Evolutionary conservation across 805 yeast genomes (phyloP).

Genomic region (Candida dajiaensis): DNA sequence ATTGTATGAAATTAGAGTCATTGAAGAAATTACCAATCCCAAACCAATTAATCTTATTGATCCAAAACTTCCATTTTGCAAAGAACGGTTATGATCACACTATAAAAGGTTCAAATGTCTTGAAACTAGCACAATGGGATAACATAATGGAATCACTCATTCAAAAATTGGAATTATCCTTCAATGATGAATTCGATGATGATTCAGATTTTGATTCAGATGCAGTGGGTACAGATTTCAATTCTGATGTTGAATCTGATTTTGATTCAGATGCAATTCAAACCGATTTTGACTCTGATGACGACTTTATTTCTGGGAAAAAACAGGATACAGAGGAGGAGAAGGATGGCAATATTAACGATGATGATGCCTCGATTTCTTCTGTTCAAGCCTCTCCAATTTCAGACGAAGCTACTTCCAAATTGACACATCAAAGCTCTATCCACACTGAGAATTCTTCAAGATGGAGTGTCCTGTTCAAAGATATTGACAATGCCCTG

Average conservation of each 20-base stretch:
- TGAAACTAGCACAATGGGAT: conserved; percentile 17
- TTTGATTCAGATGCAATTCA: conserved; percentile 1
- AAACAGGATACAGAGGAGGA: too few relatives aligned
- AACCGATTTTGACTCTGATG: conserved; percentile 7
- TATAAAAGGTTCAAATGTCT: neutral
- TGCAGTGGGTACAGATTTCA: neutral
- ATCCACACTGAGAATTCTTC: neutral
- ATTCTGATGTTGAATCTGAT: conserved; percentile 5
- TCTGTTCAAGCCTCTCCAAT: conserved; percentile 2
- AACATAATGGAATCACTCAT: conserved; percentile 22
- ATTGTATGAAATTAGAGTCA: conserved; percentile 1
- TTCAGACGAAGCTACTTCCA: neutral
- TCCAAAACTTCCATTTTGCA: neutral
- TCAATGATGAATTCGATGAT: conserved; percentile 1
- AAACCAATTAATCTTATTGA: conserved; percentile 13
- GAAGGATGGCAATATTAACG: too few relatives aligned
- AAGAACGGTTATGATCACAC: neutral
- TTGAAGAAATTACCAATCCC: conserved; percentile 8
- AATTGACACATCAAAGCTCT: neutral
- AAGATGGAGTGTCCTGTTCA: conserved; percentile 19
- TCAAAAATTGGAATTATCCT: conserved; percentile 9
- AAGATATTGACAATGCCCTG: conserved; percentile 21
- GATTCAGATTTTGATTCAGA: conserved; percentile 4
- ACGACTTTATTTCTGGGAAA: neutral
- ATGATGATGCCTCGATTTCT: neutral